Conservation (phyloP, 1,284 basidiomycete species). For the Rhodotorula mucilaginosa region DNA sequence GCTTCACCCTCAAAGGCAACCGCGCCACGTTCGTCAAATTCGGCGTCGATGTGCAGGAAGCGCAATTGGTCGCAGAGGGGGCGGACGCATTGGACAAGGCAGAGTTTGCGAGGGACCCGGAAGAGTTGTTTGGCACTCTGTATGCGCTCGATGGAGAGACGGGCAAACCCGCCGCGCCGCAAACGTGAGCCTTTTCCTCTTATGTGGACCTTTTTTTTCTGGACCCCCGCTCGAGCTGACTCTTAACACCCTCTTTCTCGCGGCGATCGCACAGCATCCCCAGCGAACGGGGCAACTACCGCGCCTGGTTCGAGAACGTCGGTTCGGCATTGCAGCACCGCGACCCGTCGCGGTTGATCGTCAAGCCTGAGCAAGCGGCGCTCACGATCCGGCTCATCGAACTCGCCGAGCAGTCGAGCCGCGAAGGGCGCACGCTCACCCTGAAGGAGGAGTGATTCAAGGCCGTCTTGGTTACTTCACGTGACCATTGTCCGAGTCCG, state of each 20-base stretch:
- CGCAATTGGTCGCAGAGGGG: conserved; percentile 48
- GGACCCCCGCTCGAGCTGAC: neutral
- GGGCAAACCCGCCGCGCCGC: neutral
- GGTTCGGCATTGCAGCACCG: conserved; percentile 55
- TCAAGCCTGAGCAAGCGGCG: conserved; percentile 69
- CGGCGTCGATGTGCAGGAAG: conserved; percentile 76
- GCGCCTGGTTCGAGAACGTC: conserved; percentile 40
- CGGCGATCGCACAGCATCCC: conserved; percentile 4
- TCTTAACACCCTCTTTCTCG: no score
- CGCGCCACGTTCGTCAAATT: conserved; percentile 69
- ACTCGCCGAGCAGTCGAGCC: conserved; percentile 63
- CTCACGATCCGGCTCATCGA: conserved; percentile 71
- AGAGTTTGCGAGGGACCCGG: conserved; percentile 61
- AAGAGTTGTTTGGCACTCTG: conserved; percentile 44
- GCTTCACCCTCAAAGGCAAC: conserved; percentile 59
- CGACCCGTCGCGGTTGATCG: conserved; percentile 56
- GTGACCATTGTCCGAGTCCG: no score
- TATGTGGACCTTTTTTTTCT: neutral
- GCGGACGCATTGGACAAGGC: conserved; percentile 50
- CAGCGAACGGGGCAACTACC: conserved; percentile 19
- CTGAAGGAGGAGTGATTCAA: conserved; percentile 36
- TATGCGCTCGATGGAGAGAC: conserved; percentile 13
- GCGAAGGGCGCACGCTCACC: conserved; percentile 58
- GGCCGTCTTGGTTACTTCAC: no score
- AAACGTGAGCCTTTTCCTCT: neutral